Base-by-base conservation (phyloP, 129 eudicot genomes). In the Flaveria ramosissima region DNA sequence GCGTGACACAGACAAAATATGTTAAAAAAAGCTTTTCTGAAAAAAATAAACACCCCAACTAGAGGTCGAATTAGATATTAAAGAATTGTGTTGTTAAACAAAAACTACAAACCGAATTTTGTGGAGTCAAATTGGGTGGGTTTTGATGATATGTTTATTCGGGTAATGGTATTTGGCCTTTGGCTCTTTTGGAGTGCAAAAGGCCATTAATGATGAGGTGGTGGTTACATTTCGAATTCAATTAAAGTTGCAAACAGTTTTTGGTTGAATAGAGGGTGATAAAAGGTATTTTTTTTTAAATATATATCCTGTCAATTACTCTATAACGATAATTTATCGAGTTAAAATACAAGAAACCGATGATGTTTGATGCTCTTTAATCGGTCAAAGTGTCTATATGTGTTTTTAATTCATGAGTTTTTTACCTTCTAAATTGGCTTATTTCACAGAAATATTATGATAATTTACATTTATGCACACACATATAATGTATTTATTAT, bases 141-240 rank as follows among this genome's bases (percentile, higher is more conserved):
- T 56, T 77, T 53, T 26, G 19, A 62, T 75, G 36, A 77, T 43
- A 53, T 77, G 46, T 68, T 41, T 77, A 77, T n/a, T 68, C 69
- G 70, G 69, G 47, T 77, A 56, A 69, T 1, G 60, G 76, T 55
- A 43, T 43, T 73, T 73, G 83, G 47, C 78, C 78, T 52, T 39
- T 72, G 82, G 82, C 82, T 70, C 51, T 78, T n/a, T 70, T 71
- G 77, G 52, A 36, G 77, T 78, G 77, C 82, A 71, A 78, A 62
- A 61, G 77, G 77, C 2, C 62, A 26, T 56, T 45, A 2, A 45
- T 71, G 72, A 42, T 77, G 72, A 60, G 45, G 55, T 63, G 70
- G 55, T 71, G 17, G 73, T 62, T 72, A 71, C 15, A 63, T 42
- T 39, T 72, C 41, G 66, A 72, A 39, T 50, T 20, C 67, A 62